Evolutionary conservation across 176 grass and related monocot species (phyloP), one percentile per base, ranked within the genome.

Genomic region (Zea mays): DNA sequence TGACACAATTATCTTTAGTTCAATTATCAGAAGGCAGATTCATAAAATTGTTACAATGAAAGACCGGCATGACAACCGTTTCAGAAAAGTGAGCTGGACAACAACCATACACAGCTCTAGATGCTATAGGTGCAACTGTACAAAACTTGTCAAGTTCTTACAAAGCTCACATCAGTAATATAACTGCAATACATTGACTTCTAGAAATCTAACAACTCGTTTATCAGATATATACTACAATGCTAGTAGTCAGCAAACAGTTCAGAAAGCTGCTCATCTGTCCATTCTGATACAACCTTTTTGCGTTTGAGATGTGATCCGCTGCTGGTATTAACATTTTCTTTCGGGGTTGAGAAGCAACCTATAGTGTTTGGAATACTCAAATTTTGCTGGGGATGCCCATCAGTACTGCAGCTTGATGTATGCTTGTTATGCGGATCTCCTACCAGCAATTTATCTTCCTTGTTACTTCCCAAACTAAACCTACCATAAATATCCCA

Each of bases 191-290:
- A 74, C 57, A 40, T 12, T 69, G 47, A 13, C 17, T 27, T 64
- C 1, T 69, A 41, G n/a, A n/a, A 67, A 21, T 44, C 65, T 44
- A 20, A 14, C 5, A 57, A 39, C 60, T 42, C 37, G 46, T 38
- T 73, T 51, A 78, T 52, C 41, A 51, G 27, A 43, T 19, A 36
- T 50, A 65, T 74, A 83, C 3, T 17, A 37, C 0, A 2, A 74
- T 44, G 45, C 35, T 62, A 87, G 21, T 74, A 83, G 39, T 88
- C 86, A 74, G 0, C 2, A 62, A 74, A 88, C 3, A 88, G 69
- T 79, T 84, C 19, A 63, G 54, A 74, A 44, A 84, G 54, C 38
- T 88, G 86, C 21, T 88, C 75, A 13, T 88, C 69, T 1, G 86
- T 88, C 86, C 86, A 88, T 69, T 42, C 69, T 46, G 54, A 59